Evolutionary conservation across 2,329 filamentous ascomycete genomes (phyloP).

Genomic region (Dryadomyces sulphureus): DNA sequence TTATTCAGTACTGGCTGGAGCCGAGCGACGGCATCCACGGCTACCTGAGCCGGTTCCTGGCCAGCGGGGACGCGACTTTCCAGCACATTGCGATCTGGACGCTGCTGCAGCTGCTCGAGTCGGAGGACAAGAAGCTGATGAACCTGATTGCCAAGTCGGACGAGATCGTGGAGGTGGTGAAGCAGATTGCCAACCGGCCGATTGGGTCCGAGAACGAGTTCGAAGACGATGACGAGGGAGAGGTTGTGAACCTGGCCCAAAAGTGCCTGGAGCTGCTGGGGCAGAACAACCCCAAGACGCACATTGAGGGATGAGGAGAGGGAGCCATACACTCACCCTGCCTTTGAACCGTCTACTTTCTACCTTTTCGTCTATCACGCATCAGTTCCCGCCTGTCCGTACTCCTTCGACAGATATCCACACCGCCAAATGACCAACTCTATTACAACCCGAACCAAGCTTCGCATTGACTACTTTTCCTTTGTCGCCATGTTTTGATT

Average conservation of each 20-base stretch:
- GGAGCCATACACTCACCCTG: background rate
- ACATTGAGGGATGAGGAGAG: conserved; percentile 58
- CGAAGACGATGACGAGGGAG: conserved; percentile 80
- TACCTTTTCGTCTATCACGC: conserved; percentile 8
- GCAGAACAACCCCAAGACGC: conserved; percentile 58
- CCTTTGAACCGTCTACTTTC: background rate
- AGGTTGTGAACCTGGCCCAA: conserved; percentile 82
- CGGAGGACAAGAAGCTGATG: conserved; percentile 80
- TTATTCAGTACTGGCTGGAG: conserved; percentile 85
- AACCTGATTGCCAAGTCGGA: conserved; percentile 78
- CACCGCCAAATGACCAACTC: background rate
- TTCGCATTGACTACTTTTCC: conserved; percentile 5
- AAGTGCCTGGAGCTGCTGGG: conserved; percentile 78
- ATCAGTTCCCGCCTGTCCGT: background rate
- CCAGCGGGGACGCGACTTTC: conserved; percentile 90
- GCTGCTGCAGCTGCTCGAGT: conserved; percentile 84
- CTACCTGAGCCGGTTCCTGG: conserved; percentile 83
- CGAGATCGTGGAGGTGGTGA: conserved; percentile 84
- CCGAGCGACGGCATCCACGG: conserved; percentile 91
- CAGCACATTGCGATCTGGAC: conserved; percentile 99
- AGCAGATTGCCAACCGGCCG: conserved; percentile 76
- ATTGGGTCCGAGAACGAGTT: conserved; percentile 77
- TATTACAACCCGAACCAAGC: background rate
- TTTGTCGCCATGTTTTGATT: conserved; percentile 1
- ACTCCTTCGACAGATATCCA: background rate